A percentile compares a stretch with the other conserved stretches of the same genome.
Evolutionary conservation across 208 protist genomes (phyloP).

Genomic region (Acanthamoeba royreba): DNA sequence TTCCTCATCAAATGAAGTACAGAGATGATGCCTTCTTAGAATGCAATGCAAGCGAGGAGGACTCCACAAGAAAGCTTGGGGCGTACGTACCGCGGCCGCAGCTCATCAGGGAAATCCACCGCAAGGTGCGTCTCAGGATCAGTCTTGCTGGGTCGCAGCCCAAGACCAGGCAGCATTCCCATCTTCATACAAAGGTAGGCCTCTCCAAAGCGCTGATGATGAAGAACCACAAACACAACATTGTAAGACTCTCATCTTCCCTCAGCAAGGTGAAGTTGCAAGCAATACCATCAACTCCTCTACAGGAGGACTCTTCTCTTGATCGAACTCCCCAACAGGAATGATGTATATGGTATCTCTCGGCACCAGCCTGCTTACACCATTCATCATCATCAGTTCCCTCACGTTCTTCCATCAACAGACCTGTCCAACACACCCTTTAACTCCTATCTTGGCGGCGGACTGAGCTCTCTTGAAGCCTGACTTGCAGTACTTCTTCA

Average conservation of each 20-base stretch:
- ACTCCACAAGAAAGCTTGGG: background rate
- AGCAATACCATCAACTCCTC: background rate
- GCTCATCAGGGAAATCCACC: background rate
- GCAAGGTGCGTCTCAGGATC: background rate
- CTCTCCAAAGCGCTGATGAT: background rate
- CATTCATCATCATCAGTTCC: background rate
- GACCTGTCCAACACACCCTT: background rate
- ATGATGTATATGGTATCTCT: background rate
- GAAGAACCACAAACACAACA: background rate
- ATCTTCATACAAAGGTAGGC: background rate
- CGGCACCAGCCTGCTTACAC: background rate
- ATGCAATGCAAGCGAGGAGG: too few relatives aligned
- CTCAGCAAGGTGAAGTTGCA: too few relatives aligned
- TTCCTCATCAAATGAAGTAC: background rate
- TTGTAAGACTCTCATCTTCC: too few relatives aligned
- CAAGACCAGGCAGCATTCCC: background rate
- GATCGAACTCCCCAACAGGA: background rate
- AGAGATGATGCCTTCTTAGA: too few relatives aligned
- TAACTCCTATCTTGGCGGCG: background rate
- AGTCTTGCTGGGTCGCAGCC: background rate
- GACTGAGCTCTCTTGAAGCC: background rate
- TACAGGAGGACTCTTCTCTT: background rate
- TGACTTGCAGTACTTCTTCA: slow-evolving; percentile 9
- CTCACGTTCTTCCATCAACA: too few relatives aligned
- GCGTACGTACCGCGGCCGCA: background rate